phyloP scores from a whole-genome alignment of 306 rosid species.

The Castanea mollissima region DNA sequence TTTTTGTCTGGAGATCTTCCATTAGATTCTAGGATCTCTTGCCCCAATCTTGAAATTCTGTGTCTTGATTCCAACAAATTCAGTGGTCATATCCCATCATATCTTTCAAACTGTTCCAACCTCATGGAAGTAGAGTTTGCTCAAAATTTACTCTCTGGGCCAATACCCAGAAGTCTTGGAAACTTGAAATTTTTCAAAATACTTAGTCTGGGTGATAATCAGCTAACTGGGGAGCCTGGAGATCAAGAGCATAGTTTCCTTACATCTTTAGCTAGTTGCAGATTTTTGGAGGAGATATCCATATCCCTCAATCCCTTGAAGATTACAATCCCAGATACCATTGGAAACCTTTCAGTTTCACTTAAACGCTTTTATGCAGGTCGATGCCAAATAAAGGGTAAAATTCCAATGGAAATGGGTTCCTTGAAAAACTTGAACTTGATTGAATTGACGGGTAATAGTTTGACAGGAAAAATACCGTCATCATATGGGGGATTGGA shows the following conservation, averaged over 20 bases:
- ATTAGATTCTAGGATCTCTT: neutral
- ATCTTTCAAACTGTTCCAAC: neutral
- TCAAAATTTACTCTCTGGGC: neutral
- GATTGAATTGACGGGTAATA: fast-evolving
- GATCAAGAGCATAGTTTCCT: too few species aligned
- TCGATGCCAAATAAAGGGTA: too few species aligned
- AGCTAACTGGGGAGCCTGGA: too few species aligned
- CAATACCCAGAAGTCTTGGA: neutral
- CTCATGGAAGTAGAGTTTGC: fast-evolving
- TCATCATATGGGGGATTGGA: neutral
- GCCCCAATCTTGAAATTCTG: too few species aligned
- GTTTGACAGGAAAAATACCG: too few species aligned
- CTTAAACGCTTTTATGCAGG: fast-evolving
- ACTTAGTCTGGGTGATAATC: fast-evolving
- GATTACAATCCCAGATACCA: neutral
- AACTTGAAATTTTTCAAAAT: fast-evolving
- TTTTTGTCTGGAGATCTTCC: neutral
- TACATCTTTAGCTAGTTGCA: too few species aligned
- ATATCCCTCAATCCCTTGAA: neutral
- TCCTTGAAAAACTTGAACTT: too few species aligned
- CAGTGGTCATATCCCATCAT: neutral
- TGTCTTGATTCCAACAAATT: fast-evolving
- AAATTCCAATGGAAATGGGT: too few species aligned
- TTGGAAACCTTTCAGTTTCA: neutral
- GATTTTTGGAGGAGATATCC: neutral